Base-by-base conservation (phyloP, 495 filamentous ascomycete species). In the Cairneyella variabilis region DNA sequence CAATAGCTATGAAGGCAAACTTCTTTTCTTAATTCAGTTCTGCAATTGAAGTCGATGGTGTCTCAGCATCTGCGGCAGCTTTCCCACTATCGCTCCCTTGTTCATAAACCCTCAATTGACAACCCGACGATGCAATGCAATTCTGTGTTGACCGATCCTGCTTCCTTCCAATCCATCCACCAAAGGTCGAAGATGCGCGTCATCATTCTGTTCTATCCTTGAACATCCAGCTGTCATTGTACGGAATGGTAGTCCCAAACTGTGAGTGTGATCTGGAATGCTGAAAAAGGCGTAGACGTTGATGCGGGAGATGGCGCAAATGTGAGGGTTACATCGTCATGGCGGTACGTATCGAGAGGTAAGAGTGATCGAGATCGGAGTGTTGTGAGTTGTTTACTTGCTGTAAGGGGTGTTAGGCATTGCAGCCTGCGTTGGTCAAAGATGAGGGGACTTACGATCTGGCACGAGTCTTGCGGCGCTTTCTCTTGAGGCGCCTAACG, bases 381-480 rank as follows among this genome's bases (percentile, higher is more conserved):
- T 72, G 75, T 68, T 70, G 61, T 51, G 74, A 79, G 74, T 71
- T 68, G 78, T 85, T 89, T 89, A 89, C 77, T 89, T 89, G 75
- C 84, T 88, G 67, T 57, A 41, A 49, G 18, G 21, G 8, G 11
- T 30, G 58, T 77, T 60, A 76, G 69, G 44, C 48, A 53, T 25
- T 57, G 50, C n/a, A n/a, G n/a, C n/a, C n/a, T n/a, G 12, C 38
- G 18, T 16, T 11, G 23, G 22, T 16, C n/a, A 20, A 17, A 22
- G 17, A 43, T 60, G 43, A 53, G 48, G 14, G 12, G 16, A 74
- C 85, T 77, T 80, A 95, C 91, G 81, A 86, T 78, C 91, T 78
- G 62, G 90, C 91, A 70, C 91, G 85, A 76, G 90, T 93, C 90
- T 97, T 97, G 90, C 91, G 92, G 74, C 91, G 86, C 91, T 97